A percentile compares a stretch with the other conserved stretches of the same genome.
Conservation (phyloP, 2,329 filamentous ascomycete genomes). For the Diaporthe humulicola region DNA sequence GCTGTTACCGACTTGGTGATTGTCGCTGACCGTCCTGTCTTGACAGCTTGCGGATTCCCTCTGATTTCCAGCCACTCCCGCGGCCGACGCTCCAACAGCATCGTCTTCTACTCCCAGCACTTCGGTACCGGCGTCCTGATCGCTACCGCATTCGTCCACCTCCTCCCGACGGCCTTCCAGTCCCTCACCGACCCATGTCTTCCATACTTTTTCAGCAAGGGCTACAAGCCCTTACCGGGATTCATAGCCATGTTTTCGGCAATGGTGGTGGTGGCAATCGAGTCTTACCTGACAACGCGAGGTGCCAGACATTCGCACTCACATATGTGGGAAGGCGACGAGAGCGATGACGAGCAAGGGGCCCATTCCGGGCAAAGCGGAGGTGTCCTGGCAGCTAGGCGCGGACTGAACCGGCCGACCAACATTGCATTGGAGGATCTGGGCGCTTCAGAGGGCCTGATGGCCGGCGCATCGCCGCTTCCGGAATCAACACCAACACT, state of each 20-base stretch:
- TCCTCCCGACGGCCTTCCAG: conserved; percentile 76
- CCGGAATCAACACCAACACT: conserved; percentile 64
- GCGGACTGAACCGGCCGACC: conserved; percentile 57
- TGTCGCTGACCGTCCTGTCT: conserved; percentile 26
- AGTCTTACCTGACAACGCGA: conserved; percentile 87
- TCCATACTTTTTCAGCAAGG: conserved; percentile 81
- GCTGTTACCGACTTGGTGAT: not conserved
- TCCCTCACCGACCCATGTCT: conserved; percentile 79
- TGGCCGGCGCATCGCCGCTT: conserved; percentile 70
- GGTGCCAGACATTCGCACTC: conserved; percentile 73
- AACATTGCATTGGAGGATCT: conserved; percentile 66
- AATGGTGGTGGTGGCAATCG: conserved; percentile 85
- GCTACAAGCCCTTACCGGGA: conserved; percentile 85
- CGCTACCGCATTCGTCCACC: conserved; percentile 86
- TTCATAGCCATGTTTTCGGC: conserved; percentile 86
- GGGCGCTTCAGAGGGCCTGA: conserved; percentile 66
- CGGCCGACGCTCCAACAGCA: conserved; percentile 67
- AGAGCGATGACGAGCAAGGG: conserved; percentile 48
- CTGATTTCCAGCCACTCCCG: conserved; percentile 72
- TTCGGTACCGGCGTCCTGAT: conserved; percentile 89
- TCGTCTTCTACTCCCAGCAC: conserved; percentile 78
- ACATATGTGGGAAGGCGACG: conserved; percentile 66
- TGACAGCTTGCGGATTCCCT: conserved; percentile 74
- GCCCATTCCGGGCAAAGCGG: conserved; percentile 41
- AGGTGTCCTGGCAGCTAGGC: conserved; percentile 53